phyloP scores from a whole-genome alignment of 1,284 basidiomycete species.

The Sanghuangporus weigelae region DNA sequence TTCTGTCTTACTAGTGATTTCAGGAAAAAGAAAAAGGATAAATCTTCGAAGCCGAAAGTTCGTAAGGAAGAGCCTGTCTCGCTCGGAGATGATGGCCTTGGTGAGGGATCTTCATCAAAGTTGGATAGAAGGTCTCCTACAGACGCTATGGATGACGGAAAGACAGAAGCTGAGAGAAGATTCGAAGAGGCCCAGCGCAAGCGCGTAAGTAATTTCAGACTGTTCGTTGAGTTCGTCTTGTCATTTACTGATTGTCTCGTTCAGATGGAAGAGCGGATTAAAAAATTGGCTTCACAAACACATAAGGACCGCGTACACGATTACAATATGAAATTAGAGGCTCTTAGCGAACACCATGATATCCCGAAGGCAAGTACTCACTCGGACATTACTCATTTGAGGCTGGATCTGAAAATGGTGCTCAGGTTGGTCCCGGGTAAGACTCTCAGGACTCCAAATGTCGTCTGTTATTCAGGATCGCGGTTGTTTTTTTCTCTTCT shows the following conservation, averaged over 20 bases:
- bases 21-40: conserved; percentile 87
- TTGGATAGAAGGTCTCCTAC: conserved; percentile 58
- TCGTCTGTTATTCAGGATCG: neutral
- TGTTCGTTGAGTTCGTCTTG: conserved; percentile 14
- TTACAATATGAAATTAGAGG: conserved; percentile 86
- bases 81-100: conserved; percentile 36
- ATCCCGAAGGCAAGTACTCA: conserved; percentile 71
- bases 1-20: conserved; percentile 19
- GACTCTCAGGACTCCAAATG: conserved; percentile 15
- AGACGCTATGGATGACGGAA: conserved; percentile 43
- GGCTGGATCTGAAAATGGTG: conserved; percentile 19
- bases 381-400: conserved; percentile 21
- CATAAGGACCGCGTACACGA: conserved; percentile 96
- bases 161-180: conserved; percentile 86
- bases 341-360: conserved; percentile 88
- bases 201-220: conserved; percentile 52
- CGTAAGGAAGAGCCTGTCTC: conserved; percentile 36
- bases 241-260: conserved; percentile 1
- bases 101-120: conserved; percentile 42
- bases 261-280: conserved; percentile 77
- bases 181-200: conserved; percentile 84
- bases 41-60: conserved; percentile 30
- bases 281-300: conserved; percentile 77
- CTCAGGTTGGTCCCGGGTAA: conserved; percentile 75
- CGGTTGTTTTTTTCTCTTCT: neutral